These are phyloP conservation scores for Colletotrichum sp. DNA, from an alignment of 2,329 filamentous ascomycete species.

Conservation along the genomic window DNA sequence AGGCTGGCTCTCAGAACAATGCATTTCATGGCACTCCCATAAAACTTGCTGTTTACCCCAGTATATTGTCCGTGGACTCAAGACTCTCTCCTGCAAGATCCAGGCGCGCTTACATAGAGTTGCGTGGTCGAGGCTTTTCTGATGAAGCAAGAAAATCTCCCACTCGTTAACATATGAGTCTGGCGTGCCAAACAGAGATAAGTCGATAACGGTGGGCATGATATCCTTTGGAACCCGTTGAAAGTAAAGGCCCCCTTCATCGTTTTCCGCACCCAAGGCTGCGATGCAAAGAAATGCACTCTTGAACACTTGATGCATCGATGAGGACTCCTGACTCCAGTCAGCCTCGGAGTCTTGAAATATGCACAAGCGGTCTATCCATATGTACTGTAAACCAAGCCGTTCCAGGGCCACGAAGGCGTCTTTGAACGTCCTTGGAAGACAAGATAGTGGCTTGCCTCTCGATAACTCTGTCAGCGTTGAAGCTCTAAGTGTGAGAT, in stretches of 20 bases:
- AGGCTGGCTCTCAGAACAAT: too few relatives aligned
- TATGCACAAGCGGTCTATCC: not conserved
- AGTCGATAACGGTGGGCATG: not conserved
- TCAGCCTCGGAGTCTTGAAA: not conserved
- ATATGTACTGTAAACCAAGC: not conserved
- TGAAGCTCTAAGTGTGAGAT: not conserved
- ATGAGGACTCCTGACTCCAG: not conserved
- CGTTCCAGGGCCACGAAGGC: not conserved
- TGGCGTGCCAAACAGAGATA: too few relatives aligned
- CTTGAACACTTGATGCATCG: not conserved
- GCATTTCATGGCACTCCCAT: too few relatives aligned
- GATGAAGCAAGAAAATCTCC: too few relatives aligned
- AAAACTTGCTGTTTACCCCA: too few relatives aligned
- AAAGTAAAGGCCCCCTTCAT: not conserved
- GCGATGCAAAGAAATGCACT: not conserved
- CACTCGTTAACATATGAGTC: too few relatives aligned
- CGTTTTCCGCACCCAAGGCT: not conserved
- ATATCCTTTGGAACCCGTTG: accelerated
- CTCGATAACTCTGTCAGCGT: accelerated
- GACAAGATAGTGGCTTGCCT: not conserved
- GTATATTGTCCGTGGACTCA: too few relatives aligned
- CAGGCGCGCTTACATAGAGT: too few relatives aligned
- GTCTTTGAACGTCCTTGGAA: not conserved
- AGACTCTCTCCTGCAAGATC: too few relatives aligned
- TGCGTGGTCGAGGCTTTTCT: too few relatives aligned